Evolutionary conservation across 2,329 filamentous ascomycete genomes (phyloP).

Genomic region (Chrysoporthe cubensis): DNA sequence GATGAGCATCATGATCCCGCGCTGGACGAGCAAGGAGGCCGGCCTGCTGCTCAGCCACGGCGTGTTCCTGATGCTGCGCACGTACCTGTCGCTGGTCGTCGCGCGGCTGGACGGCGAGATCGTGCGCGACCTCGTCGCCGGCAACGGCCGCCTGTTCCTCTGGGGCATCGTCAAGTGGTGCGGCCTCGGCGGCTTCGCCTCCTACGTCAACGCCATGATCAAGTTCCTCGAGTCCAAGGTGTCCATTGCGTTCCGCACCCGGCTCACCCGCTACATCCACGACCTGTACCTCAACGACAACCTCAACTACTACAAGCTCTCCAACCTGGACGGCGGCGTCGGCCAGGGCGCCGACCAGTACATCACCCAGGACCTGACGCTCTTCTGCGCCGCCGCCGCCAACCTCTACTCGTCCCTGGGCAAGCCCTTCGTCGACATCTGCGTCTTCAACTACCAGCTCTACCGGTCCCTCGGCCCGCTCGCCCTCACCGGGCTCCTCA

Average conservation of each 20-base stretch:
- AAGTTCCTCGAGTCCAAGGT: conserved; percentile 98
- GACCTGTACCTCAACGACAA: conserved; percentile 95
- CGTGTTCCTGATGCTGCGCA: conserved; percentile 86
- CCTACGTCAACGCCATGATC: conserved; percentile 99
- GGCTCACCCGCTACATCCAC: conserved; percentile 94
- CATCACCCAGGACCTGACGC: conserved; percentile 93
- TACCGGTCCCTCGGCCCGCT: conserved; percentile 89
- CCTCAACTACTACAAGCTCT: conserved; percentile 93
- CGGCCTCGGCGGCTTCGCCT: conserved; percentile 87
- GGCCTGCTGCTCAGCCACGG: conserved; percentile 87
- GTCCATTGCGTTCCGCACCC: conserved; percentile 94
- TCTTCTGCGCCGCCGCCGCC: conserved; percentile 92
- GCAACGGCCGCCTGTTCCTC: conserved; percentile 85
- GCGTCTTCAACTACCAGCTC: conserved; percentile 97
- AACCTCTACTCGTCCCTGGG: conserved; percentile 94
- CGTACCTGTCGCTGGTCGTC: conserved; percentile 91
- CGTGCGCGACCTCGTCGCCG: conserved; percentile 92
- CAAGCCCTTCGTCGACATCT: conserved; percentile 96
- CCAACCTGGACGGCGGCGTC: conserved; percentile 90
- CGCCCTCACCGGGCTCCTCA: conserved; percentile 81
- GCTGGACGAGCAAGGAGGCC: conserved; percentile 95
- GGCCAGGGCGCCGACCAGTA: conserved; percentile 94
- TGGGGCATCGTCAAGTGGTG: conserved; percentile 95
- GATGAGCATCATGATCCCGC: conserved; percentile 95
- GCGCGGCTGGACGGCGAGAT: conserved; percentile 94